Evolutionary conservation across 1,284 basidiomycete species (phyloP), one percentile per base, ranked within the genome.

Genomic region (Puccinia hordei): DNA sequence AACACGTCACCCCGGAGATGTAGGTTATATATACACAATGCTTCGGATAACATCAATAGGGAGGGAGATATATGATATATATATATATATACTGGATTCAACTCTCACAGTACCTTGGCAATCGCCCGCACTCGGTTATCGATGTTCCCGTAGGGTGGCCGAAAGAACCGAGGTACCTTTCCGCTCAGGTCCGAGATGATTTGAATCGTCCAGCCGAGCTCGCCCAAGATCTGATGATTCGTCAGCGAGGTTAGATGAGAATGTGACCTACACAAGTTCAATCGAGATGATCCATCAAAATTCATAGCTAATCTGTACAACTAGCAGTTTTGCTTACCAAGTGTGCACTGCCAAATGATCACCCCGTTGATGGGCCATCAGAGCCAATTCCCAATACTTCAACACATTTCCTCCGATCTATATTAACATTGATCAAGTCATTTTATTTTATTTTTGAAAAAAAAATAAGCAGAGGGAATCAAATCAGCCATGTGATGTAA

Each of bases 201-300:
- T 27, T 80, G 78, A 6, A 80, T 80, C 41, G 68, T 73, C 78
- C 78, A 80, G n/a, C 78, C 78, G 9, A 80, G 61, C 65, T 80
- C 78, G 24, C 78, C 78, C 71, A 80, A 53, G 41, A 80, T 59
- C 57, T 73, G 51, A 6, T 63, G 1, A 46, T 80, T 46, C 15
- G 55, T 59, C 22, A 80, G 15, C 15, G 55, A 22, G 5, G 77
- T 72, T 15, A 80, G 57, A 73, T 80, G 77, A 4, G 68, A 59
- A 73, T 80, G 77, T 38, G 77, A 73, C 76, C 76, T 79, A 6
- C 55, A 57, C 6, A 33, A 15, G 9, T 59, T 66, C 33, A n/a
- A n/a, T n/a, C n/a, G n/a, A n/a, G n/a, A n/a, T 35, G 27, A 38
- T 66, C 19, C 4, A 24, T 38, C 22, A 35, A 10, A 22, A 27